These are phyloP conservation scores for Ceratobasidium sp. DNA, from an alignment of 1,284 basidiomycete species.

Conservation along the genomic window DNA sequence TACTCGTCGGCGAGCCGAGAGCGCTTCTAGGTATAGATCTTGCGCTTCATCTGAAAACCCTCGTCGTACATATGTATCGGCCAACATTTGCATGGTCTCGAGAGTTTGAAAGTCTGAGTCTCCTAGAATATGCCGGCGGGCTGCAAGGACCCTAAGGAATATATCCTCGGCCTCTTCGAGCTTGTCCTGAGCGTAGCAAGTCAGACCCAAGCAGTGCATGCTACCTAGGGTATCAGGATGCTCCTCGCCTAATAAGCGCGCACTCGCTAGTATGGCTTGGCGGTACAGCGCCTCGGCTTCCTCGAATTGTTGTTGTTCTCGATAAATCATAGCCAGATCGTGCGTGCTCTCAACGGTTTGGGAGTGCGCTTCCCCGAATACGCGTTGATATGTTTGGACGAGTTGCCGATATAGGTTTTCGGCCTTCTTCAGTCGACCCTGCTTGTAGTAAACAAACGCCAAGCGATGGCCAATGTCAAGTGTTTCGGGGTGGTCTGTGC, in stretches of 20 bases:
- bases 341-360: background rate
- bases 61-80: background rate
- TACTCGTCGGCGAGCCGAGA: background rate
- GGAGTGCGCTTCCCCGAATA: slow-evolving; percentile 1
- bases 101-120: background rate
- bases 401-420: background rate
- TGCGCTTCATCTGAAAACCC: background rate
- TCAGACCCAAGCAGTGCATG: background rate
- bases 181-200: background rate
- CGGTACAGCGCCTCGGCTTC: background rate
- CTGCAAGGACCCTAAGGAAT: background rate
- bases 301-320: background rate
- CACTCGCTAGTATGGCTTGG: background rate
- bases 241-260: background rate
- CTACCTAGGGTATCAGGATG: background rate
- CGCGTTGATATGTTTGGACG: background rate
- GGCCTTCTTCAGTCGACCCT: background rate
- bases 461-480: background rate
- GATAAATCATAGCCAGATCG: background rate
- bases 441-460: background rate
- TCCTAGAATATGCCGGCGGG: background rate
- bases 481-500: background rate
- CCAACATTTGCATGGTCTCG: background rate
- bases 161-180: background rate
- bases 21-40: background rate